These are phyloP conservation scores for Phlegmacium glaucopus DNA, from an alignment of 768 basidiomycete genomes.

Conservation along the genomic window DNA sequence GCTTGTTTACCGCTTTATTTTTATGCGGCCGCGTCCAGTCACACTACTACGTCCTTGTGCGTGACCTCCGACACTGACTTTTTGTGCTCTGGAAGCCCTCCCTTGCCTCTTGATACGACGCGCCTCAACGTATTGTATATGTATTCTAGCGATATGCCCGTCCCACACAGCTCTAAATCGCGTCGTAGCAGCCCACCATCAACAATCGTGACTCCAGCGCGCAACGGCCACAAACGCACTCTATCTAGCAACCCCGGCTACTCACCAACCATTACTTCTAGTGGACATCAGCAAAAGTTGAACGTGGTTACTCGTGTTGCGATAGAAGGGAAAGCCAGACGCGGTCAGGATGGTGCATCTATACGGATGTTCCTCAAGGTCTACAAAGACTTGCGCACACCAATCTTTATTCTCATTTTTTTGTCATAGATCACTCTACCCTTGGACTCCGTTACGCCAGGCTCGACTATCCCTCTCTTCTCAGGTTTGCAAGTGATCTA, in stretches of 20 bases:
- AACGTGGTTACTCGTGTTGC: conserved; percentile 74
- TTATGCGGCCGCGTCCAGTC: too few species aligned
- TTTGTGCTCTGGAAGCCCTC: too few species aligned
- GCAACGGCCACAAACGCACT: conserved; percentile 18
- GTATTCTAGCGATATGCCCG: conserved; percentile 17
- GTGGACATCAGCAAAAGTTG: conserved; percentile 42
- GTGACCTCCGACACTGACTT: too few species aligned
- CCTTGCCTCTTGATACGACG: neutral
- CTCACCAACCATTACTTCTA: conserved; percentile 44
- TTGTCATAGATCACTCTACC: conserved; percentile 57
- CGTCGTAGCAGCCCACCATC: conserved; percentile 21
- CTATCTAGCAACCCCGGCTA: conserved; percentile 32
- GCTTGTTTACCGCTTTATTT: too few species aligned
- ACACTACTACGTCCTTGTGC: too few species aligned
- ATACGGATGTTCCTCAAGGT: conserved; percentile 81
- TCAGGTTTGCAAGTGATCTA: conserved; percentile 49
- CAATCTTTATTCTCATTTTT: neutral
- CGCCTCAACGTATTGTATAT: conserved; percentile 2
- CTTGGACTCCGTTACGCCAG: conserved; percentile 62
- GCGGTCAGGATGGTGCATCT: conserved; percentile 59
- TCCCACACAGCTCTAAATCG: conserved; percentile 13
- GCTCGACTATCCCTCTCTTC: conserved; percentile 67
- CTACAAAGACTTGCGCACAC: conserved; percentile 1
- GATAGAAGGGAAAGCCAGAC: conserved; percentile 71
- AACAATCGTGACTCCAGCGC: conserved; percentile 18